Base-by-base conservation (phyloP, 768 basidiomycete species). In the Pulveroboletus sp. region DNA sequence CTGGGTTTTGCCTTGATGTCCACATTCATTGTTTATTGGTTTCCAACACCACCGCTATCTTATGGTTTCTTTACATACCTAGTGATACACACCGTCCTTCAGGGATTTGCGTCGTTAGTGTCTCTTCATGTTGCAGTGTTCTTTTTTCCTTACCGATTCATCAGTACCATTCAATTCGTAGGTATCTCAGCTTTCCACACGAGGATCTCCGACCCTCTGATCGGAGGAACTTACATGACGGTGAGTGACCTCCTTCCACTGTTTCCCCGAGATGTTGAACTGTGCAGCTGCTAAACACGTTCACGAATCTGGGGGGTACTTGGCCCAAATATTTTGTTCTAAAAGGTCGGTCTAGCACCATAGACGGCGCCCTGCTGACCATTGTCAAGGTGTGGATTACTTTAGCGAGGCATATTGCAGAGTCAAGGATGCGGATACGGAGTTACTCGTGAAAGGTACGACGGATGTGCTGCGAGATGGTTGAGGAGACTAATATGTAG, bases 141-240 rank as follows among this genome's bases (percentile, higher is more conserved):
- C 3, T 13, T 43, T 17, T 44, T 43, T 40, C 46, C 51, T 50
- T 45, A 49, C 54, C 35, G 37, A 26, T 18, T 47, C 39, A 3
- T 27, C 50, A 95, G 95, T 40, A 97, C 95, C 5, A 85, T 98
- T n/a, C 95, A 99, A 68, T 99, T 98, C 63, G 95, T 97, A 17
- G 93, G 96, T 8, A 93, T 98, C 54, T 91, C 93, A n/a, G 96
- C 96, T 4, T 99, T 98, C 78, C 96, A 98, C 61, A 97, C 93
- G 4, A 82, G 88, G 47, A 84, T 99, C 33, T 93, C 96, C 1
- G 96, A 99, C 64, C 96, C 96, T 0, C 63, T 96, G 11, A 96
- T 99, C 46, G 96, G 96, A 27, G 96, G 96, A 44, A 99, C 96
- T 0, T 99, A 99, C 69, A 99, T 99, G 96, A 99, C 96, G 11